phyloP scores from a whole-genome alignment of 176 grass and related monocot genomes.

The Aegilops speltoides region DNA sequence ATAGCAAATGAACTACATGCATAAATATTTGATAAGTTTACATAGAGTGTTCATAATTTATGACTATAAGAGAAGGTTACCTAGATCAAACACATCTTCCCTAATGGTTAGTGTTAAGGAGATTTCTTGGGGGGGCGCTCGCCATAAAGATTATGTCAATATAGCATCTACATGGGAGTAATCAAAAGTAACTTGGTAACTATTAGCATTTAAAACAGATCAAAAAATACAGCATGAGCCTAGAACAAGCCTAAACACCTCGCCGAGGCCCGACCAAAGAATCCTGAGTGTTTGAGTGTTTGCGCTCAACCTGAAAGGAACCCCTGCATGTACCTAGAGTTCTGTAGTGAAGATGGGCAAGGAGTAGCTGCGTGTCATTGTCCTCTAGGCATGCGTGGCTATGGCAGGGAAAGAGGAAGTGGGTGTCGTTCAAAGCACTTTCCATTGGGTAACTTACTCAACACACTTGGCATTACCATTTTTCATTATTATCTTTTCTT shows the following conservation, averaged over 20 bases:
- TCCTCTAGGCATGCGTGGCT: slow-evolving; percentile 7
- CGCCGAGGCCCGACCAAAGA: too few relatives aligned
- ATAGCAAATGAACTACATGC: neutral
- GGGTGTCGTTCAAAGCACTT: slow-evolving; percentile 1
- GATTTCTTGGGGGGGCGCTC: neutral
- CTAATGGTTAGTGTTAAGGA: neutral
- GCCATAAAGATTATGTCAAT: neutral
- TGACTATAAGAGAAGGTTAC: neutral
- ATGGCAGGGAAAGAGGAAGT: neutral
- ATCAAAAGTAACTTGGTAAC: neutral
- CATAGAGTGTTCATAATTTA: too few relatives aligned
- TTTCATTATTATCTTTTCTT: neutral
- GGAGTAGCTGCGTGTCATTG: neutral
- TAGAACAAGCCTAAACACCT: too few relatives aligned
- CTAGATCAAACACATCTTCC: neutral
- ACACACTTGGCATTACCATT: neutral
- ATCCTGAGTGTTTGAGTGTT: neutral
- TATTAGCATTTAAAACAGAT: too few relatives aligned
- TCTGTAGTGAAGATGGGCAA: neutral
- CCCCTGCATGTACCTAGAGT: neutral
- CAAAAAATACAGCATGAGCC: too few relatives aligned
- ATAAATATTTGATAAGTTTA: neutral
- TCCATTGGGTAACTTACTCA: slow-evolving; percentile 19
- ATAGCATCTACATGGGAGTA: neutral
- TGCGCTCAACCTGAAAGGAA: slow-evolving; percentile 16